phyloP scores from a whole-genome alignment of 768 basidiomycete genomes.

The Boletus rufocinnamomeus region DNA sequence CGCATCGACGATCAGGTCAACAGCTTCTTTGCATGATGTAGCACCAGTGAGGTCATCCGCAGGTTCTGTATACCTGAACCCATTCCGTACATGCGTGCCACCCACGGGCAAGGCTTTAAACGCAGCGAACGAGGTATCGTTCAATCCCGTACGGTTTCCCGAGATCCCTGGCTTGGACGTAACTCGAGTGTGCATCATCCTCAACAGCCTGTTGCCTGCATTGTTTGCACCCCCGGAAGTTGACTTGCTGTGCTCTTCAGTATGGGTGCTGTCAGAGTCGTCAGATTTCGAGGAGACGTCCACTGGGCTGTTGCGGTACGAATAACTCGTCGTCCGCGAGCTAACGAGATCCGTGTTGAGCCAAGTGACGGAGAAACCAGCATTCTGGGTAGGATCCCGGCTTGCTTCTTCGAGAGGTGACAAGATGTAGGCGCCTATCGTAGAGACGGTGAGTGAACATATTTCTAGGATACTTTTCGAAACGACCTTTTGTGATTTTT shows the following conservation, averaged over 20 bases:
- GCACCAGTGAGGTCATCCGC: conserved; percentile 64
- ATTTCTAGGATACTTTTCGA: background rate
- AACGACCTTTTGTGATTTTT: conserved; percentile 72
- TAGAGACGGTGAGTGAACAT: background rate
- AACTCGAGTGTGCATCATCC: conserved; percentile 26
- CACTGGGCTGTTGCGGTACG: conserved; percentile 69
- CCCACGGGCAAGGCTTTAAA: conserved; percentile 83
- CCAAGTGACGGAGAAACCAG: conserved; percentile 86
- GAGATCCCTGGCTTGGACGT: conserved; percentile 35
- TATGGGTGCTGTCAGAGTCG: background rate
- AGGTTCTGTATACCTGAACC: conserved; percentile 50
- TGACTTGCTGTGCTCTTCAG: background rate
- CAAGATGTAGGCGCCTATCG: conserved; percentile 88
- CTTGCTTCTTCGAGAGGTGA: conserved; percentile 92
- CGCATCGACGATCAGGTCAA: conserved; percentile 70
- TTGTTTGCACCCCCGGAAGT: conserved; percentile 3
- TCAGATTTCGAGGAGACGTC: conserved; percentile 11
- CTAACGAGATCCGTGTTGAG: conserved; percentile 61
- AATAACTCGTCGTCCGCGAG: conserved; percentile 83
- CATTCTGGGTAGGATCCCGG: conserved; percentile 84
- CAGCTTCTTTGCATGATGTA: conserved; percentile 73
- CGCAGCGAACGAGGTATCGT: conserved; percentile 58
- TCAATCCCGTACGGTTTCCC: conserved; percentile 35
- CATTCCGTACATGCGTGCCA: conserved; percentile 49
- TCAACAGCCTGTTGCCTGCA: conserved; percentile 25